Evolutionary conservation across 2,329 filamentous ascomycete species (phyloP).

Genomic region (Chrysosporium queenslandicum): DNA sequence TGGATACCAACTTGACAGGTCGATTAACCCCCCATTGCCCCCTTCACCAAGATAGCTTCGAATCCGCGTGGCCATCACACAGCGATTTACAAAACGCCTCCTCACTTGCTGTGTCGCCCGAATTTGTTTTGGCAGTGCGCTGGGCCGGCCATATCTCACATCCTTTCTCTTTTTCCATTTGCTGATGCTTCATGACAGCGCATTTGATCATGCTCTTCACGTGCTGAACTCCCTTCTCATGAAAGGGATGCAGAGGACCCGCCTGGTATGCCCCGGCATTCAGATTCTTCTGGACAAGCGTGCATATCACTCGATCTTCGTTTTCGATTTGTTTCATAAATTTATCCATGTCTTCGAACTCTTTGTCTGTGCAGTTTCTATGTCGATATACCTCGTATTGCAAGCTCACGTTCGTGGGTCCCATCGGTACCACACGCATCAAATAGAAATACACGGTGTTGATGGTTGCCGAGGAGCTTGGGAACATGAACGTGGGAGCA

Average conservation of each 20-base stretch:
- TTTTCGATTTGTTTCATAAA: slow-evolving; percentile 56
- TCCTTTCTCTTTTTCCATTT: slow-evolving; percentile 38
- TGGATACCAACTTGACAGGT: too few relatives aligned
- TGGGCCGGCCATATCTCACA: slow-evolving; percentile 45
- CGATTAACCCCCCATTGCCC: too few relatives aligned
- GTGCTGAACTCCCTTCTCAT: slow-evolving; percentile 50
- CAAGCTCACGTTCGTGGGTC: slow-evolving; percentile 45
- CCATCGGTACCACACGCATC: slow-evolving; percentile 38
- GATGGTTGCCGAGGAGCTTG: slow-evolving; percentile 26
- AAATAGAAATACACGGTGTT: slow-evolving; percentile 22
- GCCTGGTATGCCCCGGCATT: slow-evolving; percentile 53
- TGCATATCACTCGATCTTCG: slow-evolving; percentile 55
- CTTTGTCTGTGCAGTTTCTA: slow-evolving; percentile 49
- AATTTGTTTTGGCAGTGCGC: neutral
- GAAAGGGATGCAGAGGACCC: slow-evolving; percentile 52
- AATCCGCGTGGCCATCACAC: neutral
- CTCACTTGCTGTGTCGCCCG: neutral
- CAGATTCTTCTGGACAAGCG: slow-evolving; percentile 51
- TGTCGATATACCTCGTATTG: slow-evolving; percentile 55
- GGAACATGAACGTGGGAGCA: slow-evolving; percentile 28
- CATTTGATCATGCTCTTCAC: slow-evolving; percentile 47
- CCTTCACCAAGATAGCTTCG: neutral
- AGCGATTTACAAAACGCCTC: neutral
- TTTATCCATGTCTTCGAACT: slow-evolving; percentile 48
- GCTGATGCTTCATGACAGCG: slow-evolving; percentile 40